These are phyloP conservation scores for Dimocarpus longan DNA, from an alignment of 345 rosid species.

Conservation along the genomic window DNA sequence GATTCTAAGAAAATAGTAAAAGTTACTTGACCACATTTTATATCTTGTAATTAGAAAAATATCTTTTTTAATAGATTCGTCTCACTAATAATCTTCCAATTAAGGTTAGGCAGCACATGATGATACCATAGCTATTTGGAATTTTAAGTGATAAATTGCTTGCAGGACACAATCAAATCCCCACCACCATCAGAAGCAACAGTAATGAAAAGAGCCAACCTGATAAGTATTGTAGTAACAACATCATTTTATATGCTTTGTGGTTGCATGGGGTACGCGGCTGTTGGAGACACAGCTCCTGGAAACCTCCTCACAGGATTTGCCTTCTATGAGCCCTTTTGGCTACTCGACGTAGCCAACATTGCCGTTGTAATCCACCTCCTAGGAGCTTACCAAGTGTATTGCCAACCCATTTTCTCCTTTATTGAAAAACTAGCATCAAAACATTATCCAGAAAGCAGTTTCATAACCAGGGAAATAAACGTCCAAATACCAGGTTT, in stretches of 20 bases:
- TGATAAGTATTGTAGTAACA: constrained; percentile 38
- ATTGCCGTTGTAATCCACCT: constrained; percentile 57
- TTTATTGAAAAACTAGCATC: constrained; percentile 43
- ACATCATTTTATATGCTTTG: constrained; percentile 53
- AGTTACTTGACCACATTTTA: too few species aligned
- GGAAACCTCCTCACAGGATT: constrained; percentile 61
- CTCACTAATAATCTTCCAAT: not conserved
- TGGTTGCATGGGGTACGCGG: constrained; percentile 60
- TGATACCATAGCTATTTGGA: not conserved
- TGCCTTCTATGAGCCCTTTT: constrained; percentile 56
- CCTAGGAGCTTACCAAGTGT: constrained; percentile 67
- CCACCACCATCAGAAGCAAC: constrained; percentile 52
- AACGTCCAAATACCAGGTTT: constrained; percentile 33
- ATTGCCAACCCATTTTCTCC: constrained; percentile 52
- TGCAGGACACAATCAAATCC: constrained; percentile 47
- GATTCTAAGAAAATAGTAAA: too few species aligned
- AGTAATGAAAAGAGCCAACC: constrained; percentile 50
- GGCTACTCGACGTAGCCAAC: constrained; percentile 63
- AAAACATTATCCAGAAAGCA: constrained; percentile 33
- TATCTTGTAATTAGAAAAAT: not conserved
- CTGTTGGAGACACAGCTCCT: constrained; percentile 53
- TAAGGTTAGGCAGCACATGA: not conserved
- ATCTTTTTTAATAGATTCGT: not conserved
- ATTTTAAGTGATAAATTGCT: not conserved
- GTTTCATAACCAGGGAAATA: constrained; percentile 41